Evolutionary conservation across 768 basidiomycete species (phyloP).

Genomic region (Pleurotus cornucopiae): DNA sequence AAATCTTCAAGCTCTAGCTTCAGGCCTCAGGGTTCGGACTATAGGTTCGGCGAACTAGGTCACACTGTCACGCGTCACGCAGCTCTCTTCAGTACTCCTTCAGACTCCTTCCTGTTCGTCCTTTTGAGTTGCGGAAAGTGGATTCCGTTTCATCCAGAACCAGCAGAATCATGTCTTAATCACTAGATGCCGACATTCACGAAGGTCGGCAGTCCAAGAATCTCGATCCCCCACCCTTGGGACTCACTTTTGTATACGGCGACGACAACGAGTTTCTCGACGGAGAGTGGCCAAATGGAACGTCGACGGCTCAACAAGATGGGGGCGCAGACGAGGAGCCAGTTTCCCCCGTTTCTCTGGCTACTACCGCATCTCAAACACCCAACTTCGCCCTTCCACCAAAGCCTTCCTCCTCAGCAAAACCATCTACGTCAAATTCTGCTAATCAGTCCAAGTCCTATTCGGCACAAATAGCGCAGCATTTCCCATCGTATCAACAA

Average conservation of each 20-base stretch:
- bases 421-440: conserved; percentile 20
- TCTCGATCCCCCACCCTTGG: background rate
- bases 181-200: background rate
- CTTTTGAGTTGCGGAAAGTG: too few species aligned
- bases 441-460: conserved; percentile 38
- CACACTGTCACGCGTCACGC: too few species aligned
- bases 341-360: conserved; percentile 7
- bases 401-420: conserved; percentile 21
- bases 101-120: too few species aligned
- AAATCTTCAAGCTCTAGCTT: too few species aligned
- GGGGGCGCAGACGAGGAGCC: conserved; percentile 18
- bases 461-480: conserved; percentile 62
- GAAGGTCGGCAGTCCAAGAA: background rate
- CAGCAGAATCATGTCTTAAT: conserved; percentile 58
- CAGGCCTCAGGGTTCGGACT: too few species aligned
- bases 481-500: conserved; percentile 61
- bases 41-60: too few species aligned
- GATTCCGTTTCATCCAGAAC: conserved; percentile 18
- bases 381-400: conserved; percentile 16
- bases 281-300: conserved; percentile 13
- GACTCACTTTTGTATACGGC: conserved; percentile 32
- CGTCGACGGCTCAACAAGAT: conserved; percentile 26
- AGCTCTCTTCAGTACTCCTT: too few species aligned
- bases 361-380: conserved; percentile 8
- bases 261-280: conserved; percentile 42